Conservation (phyloP, 352 stramenopile species). For the Elongisporangium prolatum region DNA sequence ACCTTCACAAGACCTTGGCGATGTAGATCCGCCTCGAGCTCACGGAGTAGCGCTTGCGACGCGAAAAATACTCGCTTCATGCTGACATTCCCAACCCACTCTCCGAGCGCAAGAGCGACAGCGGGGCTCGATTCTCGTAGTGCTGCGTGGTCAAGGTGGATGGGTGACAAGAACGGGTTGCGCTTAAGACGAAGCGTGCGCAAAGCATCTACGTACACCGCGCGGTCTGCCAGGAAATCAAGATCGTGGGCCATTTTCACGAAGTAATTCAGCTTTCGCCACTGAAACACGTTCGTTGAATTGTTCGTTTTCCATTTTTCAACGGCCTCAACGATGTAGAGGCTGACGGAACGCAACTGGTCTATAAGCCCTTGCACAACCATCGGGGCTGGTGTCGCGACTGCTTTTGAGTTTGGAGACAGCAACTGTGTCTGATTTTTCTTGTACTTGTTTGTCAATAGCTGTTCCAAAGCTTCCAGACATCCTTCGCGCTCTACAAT, state of each 20-base stretch:
- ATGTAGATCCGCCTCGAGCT: constrained; percentile 24
- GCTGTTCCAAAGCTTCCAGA: constrained; percentile 62
- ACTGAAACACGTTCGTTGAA: constrained; percentile 47
- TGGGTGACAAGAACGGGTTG: constrained; percentile 60
- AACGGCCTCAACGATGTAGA: constrained; percentile 71
- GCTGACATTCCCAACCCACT: constrained; percentile 45
- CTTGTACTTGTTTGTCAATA: constrained; percentile 17
- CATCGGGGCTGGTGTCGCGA: constrained; percentile 35
- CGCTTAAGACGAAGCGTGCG: constrained; percentile 37
- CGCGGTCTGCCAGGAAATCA: constrained; percentile 38
- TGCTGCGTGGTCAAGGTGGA: constrained; percentile 55
- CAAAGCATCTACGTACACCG: constrained; percentile 31
- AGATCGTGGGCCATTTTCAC: constrained; percentile 73
- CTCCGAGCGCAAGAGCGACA: constrained; percentile 23
- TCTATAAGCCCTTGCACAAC: constrained; percentile 62
- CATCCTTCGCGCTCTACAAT: constrained; percentile 82
- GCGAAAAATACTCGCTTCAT: constrained; percentile 53
- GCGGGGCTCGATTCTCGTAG: constrained; percentile 24
- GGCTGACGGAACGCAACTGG: constrained; percentile 52
- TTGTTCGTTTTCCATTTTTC: constrained; percentile 37
- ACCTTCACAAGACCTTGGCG: constrained; percentile 1
- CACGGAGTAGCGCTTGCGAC: constrained; percentile 37
- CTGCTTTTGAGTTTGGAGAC: neutral
- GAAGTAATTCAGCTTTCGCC: constrained; percentile 74
- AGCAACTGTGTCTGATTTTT: neutral